Evolutionary conservation across 345 rosid genomes (phyloP), one percentile per base, ranked within the genome.

Genomic region (Nephelium lappaceum): DNA sequence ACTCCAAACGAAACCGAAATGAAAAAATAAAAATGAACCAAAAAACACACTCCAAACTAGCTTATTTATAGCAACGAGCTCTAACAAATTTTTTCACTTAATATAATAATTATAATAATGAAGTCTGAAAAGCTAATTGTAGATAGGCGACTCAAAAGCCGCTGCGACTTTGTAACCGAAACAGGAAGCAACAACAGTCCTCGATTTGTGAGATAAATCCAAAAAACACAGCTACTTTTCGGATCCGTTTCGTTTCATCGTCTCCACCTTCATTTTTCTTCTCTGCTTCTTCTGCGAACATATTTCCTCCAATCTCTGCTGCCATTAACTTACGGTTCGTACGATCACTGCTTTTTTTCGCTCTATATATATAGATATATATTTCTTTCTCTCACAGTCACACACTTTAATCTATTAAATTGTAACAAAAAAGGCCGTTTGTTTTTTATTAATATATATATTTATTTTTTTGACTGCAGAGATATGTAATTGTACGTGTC

Each of bases 241-340:
- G 75, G 67, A 58, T 73, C 76, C 36, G 47, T 38, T 73, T 55
- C 31, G 19, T 72, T n/a, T 36, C 75, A 72, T 72, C 75, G 27
- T 72, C 75, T 55, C 64, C 25, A 12, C 36, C 36, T 31, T 55
- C 75, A 53, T 36, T 38, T 41, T 73, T 58, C 9, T 73, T 73
- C 9, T 12, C 67, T 58, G 66, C 51, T 25, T 41, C 21, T 5
- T 73, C 55, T 41, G 53, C 15, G 10, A 73, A 36, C 21, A 60
- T 14, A 25, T 58, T 49, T 47, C 53, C 67, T 58, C 76, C 41
- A 60, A 58, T 73, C 67, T 73, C 67, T 58, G 38, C 76, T 73
- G n/a, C 76, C 67, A 73, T 72, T 57, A 10, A n/a, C 76, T 38
- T 53, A 31, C 74, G 18, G 38, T 27, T 53, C 74, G 67, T 60